These are phyloP conservation scores for Gelatoporia subvermispora DNA, from an alignment of 768 basidiomycete genomes.

Conservation along the genomic window DNA sequence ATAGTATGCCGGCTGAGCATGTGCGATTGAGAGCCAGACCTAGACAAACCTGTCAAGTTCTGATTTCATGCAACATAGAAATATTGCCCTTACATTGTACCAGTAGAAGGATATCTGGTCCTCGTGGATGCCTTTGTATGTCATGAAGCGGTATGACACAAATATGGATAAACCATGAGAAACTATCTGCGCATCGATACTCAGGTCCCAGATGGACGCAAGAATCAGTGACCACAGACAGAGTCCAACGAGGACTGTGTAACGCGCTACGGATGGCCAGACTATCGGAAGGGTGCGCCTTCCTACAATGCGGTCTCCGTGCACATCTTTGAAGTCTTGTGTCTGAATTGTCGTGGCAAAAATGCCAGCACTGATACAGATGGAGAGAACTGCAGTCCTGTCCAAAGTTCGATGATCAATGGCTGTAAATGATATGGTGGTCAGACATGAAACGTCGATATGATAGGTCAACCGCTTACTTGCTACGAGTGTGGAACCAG, in stretches of 20 bases:
- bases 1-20: background rate
- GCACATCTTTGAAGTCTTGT: constrained; percentile 11
- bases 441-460: background rate
- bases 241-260: constrained; percentile 16
- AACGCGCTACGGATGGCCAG: constrained; percentile 13
- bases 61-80: no score
- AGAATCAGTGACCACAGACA: constrained; percentile 20
- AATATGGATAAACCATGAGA: constrained; percentile 13
- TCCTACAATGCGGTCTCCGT: constrained; percentile 10
- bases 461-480: constrained; percentile 2
- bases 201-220: constrained; percentile 15
- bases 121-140: constrained; percentile 7
- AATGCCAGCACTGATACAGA: constrained; percentile 24
- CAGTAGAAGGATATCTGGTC: constrained; percentile 24
- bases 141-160: constrained; percentile 17
- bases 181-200: background rate
- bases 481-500: constrained; percentile 19
- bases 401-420: constrained; percentile 14
- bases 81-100: constrained; percentile 21
- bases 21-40: background rate
- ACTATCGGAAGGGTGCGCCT: constrained; percentile 9
- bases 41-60: background rate
- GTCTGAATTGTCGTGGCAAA: constrained; percentile 34
- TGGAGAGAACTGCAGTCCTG: constrained; percentile 12
- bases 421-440: background rate